These are phyloP conservation scores for Alternaria consortialis DNA, from an alignment of 2,329 filamentous ascomycete genomes.

Conservation along the genomic window DNA sequence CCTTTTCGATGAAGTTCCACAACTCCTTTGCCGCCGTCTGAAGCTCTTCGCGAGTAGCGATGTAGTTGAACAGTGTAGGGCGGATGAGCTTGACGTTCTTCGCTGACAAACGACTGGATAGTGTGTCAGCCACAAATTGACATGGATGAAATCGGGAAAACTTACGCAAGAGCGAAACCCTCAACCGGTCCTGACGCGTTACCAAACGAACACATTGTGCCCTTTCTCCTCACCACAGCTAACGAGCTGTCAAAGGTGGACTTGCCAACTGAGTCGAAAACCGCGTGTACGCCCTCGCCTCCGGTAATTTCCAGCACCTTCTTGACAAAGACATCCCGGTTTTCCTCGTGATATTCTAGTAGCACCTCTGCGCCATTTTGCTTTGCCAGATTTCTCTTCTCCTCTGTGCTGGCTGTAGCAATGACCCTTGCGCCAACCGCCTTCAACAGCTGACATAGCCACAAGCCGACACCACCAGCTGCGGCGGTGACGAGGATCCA, in stretches of 20 bases:
- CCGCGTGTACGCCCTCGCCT: conserved; percentile 75
- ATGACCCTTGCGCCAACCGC: conserved; percentile 79
- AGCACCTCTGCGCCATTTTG: conserved; percentile 75
- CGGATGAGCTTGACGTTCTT: conserved; percentile 83
- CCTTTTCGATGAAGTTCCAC: conserved; percentile 73
- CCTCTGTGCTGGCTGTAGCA: conserved; percentile 76
- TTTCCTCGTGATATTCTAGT: conserved; percentile 72
- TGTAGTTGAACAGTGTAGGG: conserved; percentile 77
- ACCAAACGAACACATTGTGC: conserved; percentile 79
- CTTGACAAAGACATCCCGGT: conserved; percentile 49
- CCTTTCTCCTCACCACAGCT: conserved; percentile 78
- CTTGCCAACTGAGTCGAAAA: conserved; percentile 89
- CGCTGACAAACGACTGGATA: conserved; percentile 62
- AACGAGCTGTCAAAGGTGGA: conserved; percentile 82
- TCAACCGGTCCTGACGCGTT: conserved; percentile 82
- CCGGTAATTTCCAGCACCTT: conserved; percentile 74
- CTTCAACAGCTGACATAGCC: conserved; percentile 78
- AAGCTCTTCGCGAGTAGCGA: conserved; percentile 67
- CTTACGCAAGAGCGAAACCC: conserved; percentile 70
- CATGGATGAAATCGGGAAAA: conserved; percentile 13
- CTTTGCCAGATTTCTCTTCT: conserved; percentile 76
- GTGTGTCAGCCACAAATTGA: not conserved
- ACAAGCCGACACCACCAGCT: conserved; percentile 76
- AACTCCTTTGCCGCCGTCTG: conserved; percentile 75
- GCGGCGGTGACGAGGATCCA: conserved; percentile 88